Evolutionary conservation across 2,329 filamentous ascomycete genomes (phyloP), one percentile per base, ranked within the genome.

Genomic region (Cylindrodendrum hubeiense): DNA sequence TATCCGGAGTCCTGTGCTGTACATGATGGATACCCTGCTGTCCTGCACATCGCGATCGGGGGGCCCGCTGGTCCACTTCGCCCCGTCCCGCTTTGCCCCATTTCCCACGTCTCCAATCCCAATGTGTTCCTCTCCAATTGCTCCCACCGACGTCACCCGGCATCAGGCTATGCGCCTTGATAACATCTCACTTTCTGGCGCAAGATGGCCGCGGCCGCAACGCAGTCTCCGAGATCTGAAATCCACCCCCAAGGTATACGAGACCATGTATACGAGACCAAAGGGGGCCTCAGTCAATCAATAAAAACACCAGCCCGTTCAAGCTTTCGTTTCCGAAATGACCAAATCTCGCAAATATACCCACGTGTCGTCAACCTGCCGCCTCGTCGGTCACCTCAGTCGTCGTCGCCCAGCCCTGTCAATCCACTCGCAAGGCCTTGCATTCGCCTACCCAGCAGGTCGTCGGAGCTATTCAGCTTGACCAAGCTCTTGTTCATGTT

Each of bases 381-480:
- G 34, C 47, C 22, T 56, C 56, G 30, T 9, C 9, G 8, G 13
- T 50, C 37, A 47, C 50, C 44, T 68, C 69, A 80, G 37, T 81
- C 79, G 19, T 85, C 84, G 60, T 84, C 82, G 2, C 79, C 79
- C 58, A 82, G 66, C 13, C 86, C 84, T 24, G 86, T 86, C 74
- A 89, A 72, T 0, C 86, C 83, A 7, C 84, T 85, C 3, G 85
- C 84, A 21, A 89, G 79, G 1, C 87, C 87, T 62, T 89, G 83
- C 87, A 89, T 89, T 51, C 87, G 81, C 67, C 87, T 78, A 0
- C 85, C 82, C 12, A 89, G 79, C 69, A 89, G 71, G 70, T 89
- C 87, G 63, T 89, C 87, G 41, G 86, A 84, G 75, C 87, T 89
- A 64, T 84, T 83, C 52, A 89, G 80, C 78, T 85, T 86, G 15